Evolutionary conservation across 164 flowering plant species (phyloP).

Genomic region (Chloranthus sessilifolius): DNA sequence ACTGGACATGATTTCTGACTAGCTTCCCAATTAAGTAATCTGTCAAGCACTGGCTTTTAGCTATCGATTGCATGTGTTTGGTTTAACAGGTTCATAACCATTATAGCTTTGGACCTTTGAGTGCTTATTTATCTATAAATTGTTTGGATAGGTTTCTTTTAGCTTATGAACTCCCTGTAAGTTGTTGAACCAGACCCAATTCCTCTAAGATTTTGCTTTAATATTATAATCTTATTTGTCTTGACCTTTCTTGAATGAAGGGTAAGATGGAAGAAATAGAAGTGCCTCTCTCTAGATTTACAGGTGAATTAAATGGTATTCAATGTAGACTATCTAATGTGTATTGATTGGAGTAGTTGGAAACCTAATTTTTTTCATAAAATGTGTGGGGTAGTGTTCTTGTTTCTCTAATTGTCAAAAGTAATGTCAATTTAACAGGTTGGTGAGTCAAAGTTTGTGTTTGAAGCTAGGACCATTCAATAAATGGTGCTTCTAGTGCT

Average conservation of each 20-base stretch:
- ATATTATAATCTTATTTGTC: not conserved
- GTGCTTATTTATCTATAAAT: conserved; percentile 62
- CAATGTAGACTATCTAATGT: conserved; percentile 7
- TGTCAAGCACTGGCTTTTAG: too few species aligned
- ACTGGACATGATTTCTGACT: too few species aligned
- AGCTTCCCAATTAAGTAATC: too few species aligned
- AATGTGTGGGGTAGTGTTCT: not conserved
- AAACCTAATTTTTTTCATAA: not conserved
- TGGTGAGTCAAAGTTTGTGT: conserved; percentile 50
- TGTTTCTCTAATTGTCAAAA: too few species aligned
- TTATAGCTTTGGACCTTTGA: conserved; percentile 68
- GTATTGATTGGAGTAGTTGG: not conserved
- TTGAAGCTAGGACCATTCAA: conserved; percentile 72
- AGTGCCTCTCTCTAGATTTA: conserved; percentile 66
- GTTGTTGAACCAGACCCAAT: conserved; percentile 16
- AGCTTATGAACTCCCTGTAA: conserved; percentile 70
- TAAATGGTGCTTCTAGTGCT: conserved; percentile 89
- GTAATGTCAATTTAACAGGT: conserved; percentile 31
- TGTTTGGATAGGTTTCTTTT: conserved; percentile 89
- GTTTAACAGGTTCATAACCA: conserved; percentile 55
- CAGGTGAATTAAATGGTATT: conserved; percentile 44
- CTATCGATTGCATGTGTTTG: too few species aligned
- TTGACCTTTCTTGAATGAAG: not conserved
- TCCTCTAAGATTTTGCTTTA: too few species aligned
- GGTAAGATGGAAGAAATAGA: conserved; percentile 87